Percentiles rank a stretch among this genome's conserved stretches.
Conservation (phyloP, 139 green algal species). For the Ulvella scutata region DNA sequence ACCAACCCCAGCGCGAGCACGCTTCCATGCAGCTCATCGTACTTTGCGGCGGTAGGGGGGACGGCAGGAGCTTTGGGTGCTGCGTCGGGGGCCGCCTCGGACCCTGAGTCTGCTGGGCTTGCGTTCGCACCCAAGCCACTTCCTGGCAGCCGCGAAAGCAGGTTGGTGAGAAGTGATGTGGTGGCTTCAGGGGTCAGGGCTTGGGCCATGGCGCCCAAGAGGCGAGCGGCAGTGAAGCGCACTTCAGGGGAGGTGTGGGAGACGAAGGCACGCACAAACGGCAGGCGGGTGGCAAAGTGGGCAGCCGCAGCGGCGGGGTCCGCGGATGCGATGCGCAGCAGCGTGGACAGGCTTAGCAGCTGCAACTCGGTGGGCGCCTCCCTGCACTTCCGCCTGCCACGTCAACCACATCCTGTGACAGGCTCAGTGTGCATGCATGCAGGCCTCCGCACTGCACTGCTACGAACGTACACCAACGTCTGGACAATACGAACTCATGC, state of each 20-base stretch:
- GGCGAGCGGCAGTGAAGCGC: constrained; percentile 28
- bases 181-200: not conserved
- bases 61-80: not conserved
- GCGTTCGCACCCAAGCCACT: not conserved
- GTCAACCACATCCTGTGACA: no score
- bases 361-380: not conserved
- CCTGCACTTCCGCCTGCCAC: not conserved
- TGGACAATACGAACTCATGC: no score
- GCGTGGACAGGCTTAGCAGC: not conserved
- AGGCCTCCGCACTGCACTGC: no score
- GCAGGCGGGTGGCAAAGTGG: not conserved
- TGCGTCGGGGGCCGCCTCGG: not conserved
- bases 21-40: not conserved
- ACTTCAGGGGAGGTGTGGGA: constrained; percentile 29
- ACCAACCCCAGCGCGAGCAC: not conserved
- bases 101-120: not conserved
- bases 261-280: constrained; percentile 36
- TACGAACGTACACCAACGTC: no score
- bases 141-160: not conserved
- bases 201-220: constrained; percentile 29
- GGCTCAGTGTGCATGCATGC: no score
- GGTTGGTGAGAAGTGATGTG: constrained; percentile 17
- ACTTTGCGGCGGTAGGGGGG: not conserved
- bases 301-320: constrained; percentile 1
- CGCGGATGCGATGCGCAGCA: not conserved